These are phyloP conservation scores for Lactifluus subvellereus DNA, from an alignment of 768 basidiomycete genomes.

Conservation along the genomic window DNA sequence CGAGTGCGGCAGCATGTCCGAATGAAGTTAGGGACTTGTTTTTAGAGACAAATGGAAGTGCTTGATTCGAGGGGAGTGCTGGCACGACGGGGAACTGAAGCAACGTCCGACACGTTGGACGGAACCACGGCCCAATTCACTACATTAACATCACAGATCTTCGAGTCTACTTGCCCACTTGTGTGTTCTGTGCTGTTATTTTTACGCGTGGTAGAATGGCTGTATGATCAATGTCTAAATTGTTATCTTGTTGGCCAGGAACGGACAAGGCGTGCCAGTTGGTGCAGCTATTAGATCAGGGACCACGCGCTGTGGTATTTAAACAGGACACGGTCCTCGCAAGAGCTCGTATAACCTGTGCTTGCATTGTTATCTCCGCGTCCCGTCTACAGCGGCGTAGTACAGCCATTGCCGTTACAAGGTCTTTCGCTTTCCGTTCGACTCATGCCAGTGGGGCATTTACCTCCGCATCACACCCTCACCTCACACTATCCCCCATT, in stretches of 20 bases:
- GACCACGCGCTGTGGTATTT: slow-evolving; percentile 17
- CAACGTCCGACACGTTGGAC: neutral
- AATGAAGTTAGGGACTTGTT: too few species aligned
- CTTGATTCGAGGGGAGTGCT: neutral
- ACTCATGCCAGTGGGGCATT: neutral
- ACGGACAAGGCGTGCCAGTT: slow-evolving; percentile 1
- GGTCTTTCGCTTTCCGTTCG: neutral
- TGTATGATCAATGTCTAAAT: neutral
- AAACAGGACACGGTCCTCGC: neutral
- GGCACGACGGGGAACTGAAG: neutral
- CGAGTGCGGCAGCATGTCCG: neutral
- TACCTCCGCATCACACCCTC: neutral
- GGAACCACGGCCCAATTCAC: too few species aligned
- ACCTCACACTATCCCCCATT: neutral
- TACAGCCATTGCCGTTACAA: neutral
- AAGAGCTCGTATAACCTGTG: neutral
- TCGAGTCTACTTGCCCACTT: neutral
- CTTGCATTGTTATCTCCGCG: neutral
- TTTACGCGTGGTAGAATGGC: neutral
- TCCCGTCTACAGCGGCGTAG: neutral
- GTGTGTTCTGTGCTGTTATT: neutral
- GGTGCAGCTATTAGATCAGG: slow-evolving; percentile 5
- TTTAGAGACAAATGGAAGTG: neutral
- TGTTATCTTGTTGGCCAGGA: slow-evolving; percentile 6
- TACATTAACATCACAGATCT: neutral